Evolutionary conservation across 2,329 filamentous ascomycete genomes (phyloP), one percentile per base, ranked within the genome.

Genomic region (Diaporthe sp.): DNA sequence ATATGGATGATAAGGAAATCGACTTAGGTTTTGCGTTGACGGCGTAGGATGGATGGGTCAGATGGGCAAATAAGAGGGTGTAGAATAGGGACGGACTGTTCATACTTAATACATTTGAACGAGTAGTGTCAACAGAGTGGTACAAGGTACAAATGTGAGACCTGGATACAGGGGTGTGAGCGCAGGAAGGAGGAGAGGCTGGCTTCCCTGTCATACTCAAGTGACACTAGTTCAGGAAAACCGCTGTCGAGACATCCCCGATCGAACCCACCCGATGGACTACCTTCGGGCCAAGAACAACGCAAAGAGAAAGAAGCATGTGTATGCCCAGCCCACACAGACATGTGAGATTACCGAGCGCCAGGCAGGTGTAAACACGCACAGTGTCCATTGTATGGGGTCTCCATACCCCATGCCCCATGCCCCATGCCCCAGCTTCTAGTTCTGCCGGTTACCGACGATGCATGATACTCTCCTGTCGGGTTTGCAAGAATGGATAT

Each of bases 281-380:
- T 73, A 28, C 39, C 44, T 65, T 73, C 58, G 31, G 57, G 71
- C 71, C 71, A 73, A 73, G 71, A 65, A 34, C 71, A 65, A 42
- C 37, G 37, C 61, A 60, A 57, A 58, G 47, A 61, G 28, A 55
- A 61, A 73, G 58, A 73, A 73, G 65, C 65, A 55, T 70, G 65
- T 70, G 65, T 55, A 42, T 53, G 49, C 65, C 65, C 49, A 55
- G 65, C 34, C 65, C 34, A 70, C 65, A 70, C 65, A 55, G 65
- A 53, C 47, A 60, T 73, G 71, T 65, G 58, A 44, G 34, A 73
- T 65, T 65, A 73, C 51, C 49, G 58, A 73, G 25, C 51, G 71
- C 22, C 58, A 73, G 71, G 58, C 58, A 39, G 28, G 28, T 31
- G 37, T 47, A 25, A 65, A 73, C 34, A 55, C 51, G 71, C 71